A percentile compares a stretch with the other conserved stretches of the same genome.
phyloP scores from a whole-genome alignment of 2,329 filamentous ascomycete genomes.

The Fusarium albidum region DNA sequence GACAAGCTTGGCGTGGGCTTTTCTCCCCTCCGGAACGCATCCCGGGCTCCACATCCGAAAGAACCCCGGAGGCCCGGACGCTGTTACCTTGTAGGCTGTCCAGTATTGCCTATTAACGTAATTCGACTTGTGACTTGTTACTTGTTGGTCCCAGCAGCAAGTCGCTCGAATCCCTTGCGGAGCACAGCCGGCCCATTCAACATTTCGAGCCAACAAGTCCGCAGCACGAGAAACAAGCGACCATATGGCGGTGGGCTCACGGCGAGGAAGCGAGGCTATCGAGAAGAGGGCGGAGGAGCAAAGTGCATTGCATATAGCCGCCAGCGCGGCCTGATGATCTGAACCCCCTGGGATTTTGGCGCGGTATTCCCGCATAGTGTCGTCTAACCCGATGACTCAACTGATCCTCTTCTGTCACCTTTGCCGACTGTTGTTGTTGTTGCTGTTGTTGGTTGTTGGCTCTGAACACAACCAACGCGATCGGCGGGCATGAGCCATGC shows the following conservation, averaged over 20 bases:
- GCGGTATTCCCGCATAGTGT: constrained; percentile 27
- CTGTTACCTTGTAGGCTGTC: constrained; percentile 7
- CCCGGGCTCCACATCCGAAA: constrained; percentile 16
- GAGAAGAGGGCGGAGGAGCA: constrained; percentile 6
- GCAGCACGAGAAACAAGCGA: not conserved
- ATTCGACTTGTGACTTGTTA: not conserved
- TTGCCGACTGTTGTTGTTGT: constrained; percentile 16
- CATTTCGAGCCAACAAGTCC: not conserved
- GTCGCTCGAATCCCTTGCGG: not conserved
- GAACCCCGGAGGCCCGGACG: constrained; percentile 7
- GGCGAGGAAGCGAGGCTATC: constrained; percentile 1
- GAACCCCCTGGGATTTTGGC: constrained; percentile 23
- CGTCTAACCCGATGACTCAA: constrained; percentile 23
- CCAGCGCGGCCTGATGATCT: constrained; percentile 27
- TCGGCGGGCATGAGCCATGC: constrained; percentile 17
- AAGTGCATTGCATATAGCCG: constrained; percentile 41
- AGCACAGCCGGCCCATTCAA: constrained; percentile 2
- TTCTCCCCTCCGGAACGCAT: constrained; percentile 18
- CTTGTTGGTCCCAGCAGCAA: constrained; percentile 3
- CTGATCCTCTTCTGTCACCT: constrained; percentile 22
- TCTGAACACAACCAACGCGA: constrained; percentile 18
- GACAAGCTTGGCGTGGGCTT: constrained; percentile 16
- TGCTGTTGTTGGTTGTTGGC: constrained; percentile 25
- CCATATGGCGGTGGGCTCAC: not conserved
- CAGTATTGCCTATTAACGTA: constrained; percentile 1